phyloP scores from a whole-genome alignment of 2,329 filamentous ascomycete genomes.

The Raffaelea ambrosiae region DNA sequence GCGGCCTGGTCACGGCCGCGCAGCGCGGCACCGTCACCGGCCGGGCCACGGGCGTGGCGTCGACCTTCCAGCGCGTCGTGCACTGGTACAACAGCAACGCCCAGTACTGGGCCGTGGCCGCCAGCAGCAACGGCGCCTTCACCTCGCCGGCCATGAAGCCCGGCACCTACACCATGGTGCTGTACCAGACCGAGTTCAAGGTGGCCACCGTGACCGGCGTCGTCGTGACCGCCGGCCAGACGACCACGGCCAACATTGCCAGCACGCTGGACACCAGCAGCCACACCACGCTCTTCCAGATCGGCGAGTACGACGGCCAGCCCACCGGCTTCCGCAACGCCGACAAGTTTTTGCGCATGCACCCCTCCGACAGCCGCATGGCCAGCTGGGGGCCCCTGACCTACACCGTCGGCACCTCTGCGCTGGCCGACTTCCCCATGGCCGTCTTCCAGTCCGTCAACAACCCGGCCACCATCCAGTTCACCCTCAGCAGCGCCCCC shows the following conservation, averaged over 20 bases:
- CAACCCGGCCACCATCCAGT: not conserved
- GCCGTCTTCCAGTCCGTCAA: not conserved
- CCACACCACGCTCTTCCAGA: conserved; percentile 47
- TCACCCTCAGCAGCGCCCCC: not conserved
- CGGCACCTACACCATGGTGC: conserved; percentile 18
- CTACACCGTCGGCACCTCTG: not conserved
- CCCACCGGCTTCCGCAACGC: conserved; percentile 59
- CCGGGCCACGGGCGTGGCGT: not conserved
- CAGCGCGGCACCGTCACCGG: not conserved
- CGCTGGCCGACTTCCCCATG: not conserved
- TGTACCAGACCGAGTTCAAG: conserved; percentile 36
- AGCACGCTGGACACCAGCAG: conserved; percentile 57
- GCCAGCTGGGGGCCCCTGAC: not conserved
- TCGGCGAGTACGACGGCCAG: conserved; percentile 58
- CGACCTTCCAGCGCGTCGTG: not conserved
- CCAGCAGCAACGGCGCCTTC: conserved; percentile 40
- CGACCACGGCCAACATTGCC: conserved; percentile 15
- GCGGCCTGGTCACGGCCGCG: not conserved
- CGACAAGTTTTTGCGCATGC: conserved; percentile 59
- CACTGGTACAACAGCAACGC: not conserved
- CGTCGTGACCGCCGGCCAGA: not conserved
- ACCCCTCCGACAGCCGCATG: conserved; percentile 30
- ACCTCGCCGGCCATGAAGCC: conserved; percentile 40
- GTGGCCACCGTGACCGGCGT: not conserved
- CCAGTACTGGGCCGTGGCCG: not conserved